Percentiles rank a stretch among this genome's conserved stretches.
Conservation (phyloP, 306 rosid species). For the Lablab purpureus region DNA sequence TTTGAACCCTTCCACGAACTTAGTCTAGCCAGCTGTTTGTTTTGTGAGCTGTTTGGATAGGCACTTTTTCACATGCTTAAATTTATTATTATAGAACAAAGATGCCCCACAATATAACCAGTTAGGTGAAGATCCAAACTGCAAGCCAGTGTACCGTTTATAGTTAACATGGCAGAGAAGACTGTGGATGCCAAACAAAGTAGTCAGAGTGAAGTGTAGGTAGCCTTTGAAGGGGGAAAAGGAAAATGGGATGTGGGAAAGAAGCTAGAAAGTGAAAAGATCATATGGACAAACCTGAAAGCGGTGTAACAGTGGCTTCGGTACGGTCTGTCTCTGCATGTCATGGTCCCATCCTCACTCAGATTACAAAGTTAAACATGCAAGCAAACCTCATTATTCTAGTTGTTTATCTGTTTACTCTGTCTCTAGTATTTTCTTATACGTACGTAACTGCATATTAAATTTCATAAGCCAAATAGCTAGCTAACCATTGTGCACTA, state of each 20-base stretch:
- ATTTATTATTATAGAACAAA: not conserved
- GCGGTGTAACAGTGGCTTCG: constrained; percentile 36
- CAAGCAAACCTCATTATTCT: constrained; percentile 17
- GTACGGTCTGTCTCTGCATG: constrained; percentile 36
- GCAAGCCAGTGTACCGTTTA: not conserved
- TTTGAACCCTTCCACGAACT: not conserved
- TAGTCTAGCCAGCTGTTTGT: constrained; percentile 24
- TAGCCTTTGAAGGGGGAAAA: constrained; percentile 10
- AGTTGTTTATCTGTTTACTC: constrained; percentile 3
- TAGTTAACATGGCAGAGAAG: constrained; percentile 15
- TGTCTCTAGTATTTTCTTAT: constrained; percentile 15
- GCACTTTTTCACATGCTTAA: not conserved
- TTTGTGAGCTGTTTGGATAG: constrained; percentile 5
- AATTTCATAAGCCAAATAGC: not conserved
- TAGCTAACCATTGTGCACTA: not conserved
- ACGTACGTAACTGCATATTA: constrained; percentile 20
- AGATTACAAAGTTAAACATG: constrained; percentile 24
- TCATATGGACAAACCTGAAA: constrained; percentile 43
- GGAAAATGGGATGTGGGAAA: constrained; percentile 21
- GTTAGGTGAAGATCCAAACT: constrained; percentile 27
- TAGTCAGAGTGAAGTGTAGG: constrained; percentile 3
- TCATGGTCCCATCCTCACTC: constrained; percentile 21
- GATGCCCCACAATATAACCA: constrained; percentile 21
- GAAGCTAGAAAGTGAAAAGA: constrained; percentile 37
- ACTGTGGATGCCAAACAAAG: not conserved